Conservation (phyloP, 2,329 filamentous ascomycete species). For the Tolypocladium ophioglossoides region DNA sequence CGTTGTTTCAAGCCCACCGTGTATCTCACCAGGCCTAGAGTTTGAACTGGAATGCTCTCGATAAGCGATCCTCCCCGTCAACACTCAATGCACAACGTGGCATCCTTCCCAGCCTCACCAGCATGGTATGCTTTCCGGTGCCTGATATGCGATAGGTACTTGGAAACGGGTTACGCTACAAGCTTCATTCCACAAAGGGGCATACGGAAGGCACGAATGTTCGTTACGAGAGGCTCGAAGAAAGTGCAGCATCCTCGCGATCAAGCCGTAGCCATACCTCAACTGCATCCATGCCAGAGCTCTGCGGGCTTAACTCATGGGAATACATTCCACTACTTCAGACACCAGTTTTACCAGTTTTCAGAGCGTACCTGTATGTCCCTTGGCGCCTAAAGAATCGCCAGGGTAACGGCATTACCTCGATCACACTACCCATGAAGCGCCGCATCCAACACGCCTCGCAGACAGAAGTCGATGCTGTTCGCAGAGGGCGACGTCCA, state of each 20-base stretch:
- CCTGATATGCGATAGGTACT: too few species aligned
- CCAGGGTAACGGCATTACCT: neutral
- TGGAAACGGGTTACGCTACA: too few species aligned
- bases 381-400: neutral
- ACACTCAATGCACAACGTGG: too few species aligned
- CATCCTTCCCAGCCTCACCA: too few species aligned
- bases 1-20: too few species aligned
- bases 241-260: neutral
- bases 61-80: too few species aligned
- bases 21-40: too few species aligned
- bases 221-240: too few species aligned
- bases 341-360: neutral
- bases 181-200: too few species aligned
- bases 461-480: neutral
- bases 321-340: neutral
- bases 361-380: neutral
- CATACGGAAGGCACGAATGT: neutral
- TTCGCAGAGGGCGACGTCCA: neutral
- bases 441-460: neutral
- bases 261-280: neutral
- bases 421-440: neutral
- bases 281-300: neutral
- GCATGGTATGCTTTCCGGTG: too few species aligned
- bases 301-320: neutral
- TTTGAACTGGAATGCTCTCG: too few species aligned